These are phyloP conservation scores for Fusarium napiforme DNA, from an alignment of 2,329 filamentous ascomycete species.

Conservation along the genomic window DNA sequence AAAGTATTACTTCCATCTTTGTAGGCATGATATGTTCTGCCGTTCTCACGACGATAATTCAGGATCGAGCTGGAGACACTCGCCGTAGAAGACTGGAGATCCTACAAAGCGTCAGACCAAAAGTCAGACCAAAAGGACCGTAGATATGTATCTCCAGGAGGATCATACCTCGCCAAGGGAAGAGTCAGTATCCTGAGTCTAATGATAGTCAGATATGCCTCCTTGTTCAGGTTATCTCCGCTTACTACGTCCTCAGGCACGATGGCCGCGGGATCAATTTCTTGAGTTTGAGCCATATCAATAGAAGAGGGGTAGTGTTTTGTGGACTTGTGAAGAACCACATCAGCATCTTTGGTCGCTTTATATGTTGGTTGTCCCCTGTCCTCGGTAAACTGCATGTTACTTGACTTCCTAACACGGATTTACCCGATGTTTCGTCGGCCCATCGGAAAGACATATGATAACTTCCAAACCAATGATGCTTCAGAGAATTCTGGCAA, in stretches of 20 bases:
- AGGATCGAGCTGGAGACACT: slow-evolving; percentile 11
- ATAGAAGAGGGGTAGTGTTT: no score
- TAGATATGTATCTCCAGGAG: not conserved
- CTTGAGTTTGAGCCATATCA: not conserved
- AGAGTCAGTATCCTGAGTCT: slow-evolving; percentile 8
- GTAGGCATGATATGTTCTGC: slow-evolving; percentile 18
- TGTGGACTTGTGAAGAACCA: not conserved
- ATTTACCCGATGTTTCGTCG: slow-evolving; percentile 2
- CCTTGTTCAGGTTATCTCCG: rapidly evolving
- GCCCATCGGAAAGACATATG: not conserved
- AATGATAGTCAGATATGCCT: not conserved
- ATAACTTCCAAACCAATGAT: not conserved
- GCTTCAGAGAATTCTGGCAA: rapidly evolving
- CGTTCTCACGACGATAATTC: slow-evolving; percentile 15
- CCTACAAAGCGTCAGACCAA: not conserved
- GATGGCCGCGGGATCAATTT: not conserved
- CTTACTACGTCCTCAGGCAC: not conserved
- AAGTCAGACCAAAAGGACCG: not conserved
- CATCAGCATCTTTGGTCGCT: not conserved
- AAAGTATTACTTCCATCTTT: slow-evolving; percentile 8
- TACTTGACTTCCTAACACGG: slow-evolving; percentile 10
- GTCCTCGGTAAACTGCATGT: slow-evolving; percentile 2
- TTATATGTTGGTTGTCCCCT: slow-evolving; percentile 14
- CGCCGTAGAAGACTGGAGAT: not conserved
- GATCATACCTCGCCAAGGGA: not conserved